Conservation (phyloP, 352 stramenopile species). For the Phytophthora cryptogea region DNA sequence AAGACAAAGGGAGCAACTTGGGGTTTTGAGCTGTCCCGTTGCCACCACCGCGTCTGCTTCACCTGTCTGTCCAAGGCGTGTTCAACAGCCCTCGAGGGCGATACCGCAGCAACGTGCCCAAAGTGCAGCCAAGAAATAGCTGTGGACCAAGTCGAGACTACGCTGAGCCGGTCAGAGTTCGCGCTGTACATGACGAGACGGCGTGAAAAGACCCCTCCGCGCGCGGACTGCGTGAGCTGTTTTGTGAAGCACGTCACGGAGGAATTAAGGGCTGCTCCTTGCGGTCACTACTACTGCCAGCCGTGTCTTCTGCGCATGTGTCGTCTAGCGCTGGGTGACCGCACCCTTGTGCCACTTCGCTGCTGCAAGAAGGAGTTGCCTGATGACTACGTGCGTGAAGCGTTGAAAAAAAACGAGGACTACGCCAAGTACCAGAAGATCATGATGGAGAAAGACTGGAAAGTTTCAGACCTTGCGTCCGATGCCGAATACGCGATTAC, state of each 20-base stretch:
- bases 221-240: slow-evolving; percentile 51
- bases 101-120: slow-evolving; percentile 13
- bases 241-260: slow-evolving; percentile 17
- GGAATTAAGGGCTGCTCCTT: slow-evolving; percentile 44
- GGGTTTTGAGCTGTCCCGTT: slow-evolving; percentile 23
- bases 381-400: slow-evolving; percentile 59
- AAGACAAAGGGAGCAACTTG: neutral
- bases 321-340: slow-evolving; percentile 58
- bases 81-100: slow-evolving; percentile 16
- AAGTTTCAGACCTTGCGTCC: slow-evolving; percentile 56
- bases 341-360: slow-evolving; percentile 60
- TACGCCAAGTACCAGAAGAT: slow-evolving; percentile 54
- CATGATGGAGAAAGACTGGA: slow-evolving; percentile 60
- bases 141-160: slow-evolving; percentile 27
- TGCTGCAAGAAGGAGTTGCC: slow-evolving; percentile 77
- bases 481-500: slow-evolving; percentile 63
- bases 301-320: slow-evolving; percentile 66
- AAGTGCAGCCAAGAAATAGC: slow-evolving; percentile 32
- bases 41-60: slow-evolving; percentile 23
- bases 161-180: slow-evolving; percentile 24
- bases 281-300: slow-evolving; percentile 65
- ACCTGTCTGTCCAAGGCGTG: slow-evolving; percentile 28
- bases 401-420: slow-evolving; percentile 30
- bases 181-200: slow-evolving; percentile 20
- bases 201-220: slow-evolving; percentile 1